Evolutionary conservation across 2,329 filamentous ascomycete genomes (phyloP).

Genomic region (Sphaerulina vaccinii): DNA sequence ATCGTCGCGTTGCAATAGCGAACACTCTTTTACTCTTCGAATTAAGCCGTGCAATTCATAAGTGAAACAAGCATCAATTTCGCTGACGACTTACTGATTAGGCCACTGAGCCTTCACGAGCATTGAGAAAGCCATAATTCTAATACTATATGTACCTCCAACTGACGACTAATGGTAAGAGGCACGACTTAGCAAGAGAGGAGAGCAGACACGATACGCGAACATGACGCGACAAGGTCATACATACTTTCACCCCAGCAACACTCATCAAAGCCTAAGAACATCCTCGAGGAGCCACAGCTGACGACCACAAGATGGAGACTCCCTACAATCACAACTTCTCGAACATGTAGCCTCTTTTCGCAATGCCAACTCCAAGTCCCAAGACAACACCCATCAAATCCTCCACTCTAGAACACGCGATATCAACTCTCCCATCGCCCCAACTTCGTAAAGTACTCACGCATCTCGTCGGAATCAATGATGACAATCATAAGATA

Average conservation of each 20-base stretch:
- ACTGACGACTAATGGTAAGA: no score
- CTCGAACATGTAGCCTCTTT: background rate
- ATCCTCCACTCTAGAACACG: background rate
- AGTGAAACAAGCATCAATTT: no score
- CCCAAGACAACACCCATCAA: background rate
- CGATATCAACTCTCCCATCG: background rate
- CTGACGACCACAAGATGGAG: background rate
- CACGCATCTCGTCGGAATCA: background rate
- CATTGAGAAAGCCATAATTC: no score
- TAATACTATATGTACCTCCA: no score
- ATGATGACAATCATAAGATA: background rate
- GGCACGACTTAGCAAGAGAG: no score
- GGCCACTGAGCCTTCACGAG: no score
- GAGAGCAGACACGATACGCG: no score
- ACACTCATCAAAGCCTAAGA: background rate
- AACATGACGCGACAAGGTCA: background rate
- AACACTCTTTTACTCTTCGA: no score
- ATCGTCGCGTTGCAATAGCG: no score
- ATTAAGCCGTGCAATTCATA: no score
- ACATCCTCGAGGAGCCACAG: conserved; percentile 1
- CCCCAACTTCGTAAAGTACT: background rate
- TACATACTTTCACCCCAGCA: background rate
- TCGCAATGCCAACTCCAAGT: background rate
- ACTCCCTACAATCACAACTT: background rate
- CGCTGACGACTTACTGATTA: no score